Evolutionary conservation across 2,329 filamentous ascomycete species (phyloP).

Genomic region (Sporothrix sp.): DNA sequence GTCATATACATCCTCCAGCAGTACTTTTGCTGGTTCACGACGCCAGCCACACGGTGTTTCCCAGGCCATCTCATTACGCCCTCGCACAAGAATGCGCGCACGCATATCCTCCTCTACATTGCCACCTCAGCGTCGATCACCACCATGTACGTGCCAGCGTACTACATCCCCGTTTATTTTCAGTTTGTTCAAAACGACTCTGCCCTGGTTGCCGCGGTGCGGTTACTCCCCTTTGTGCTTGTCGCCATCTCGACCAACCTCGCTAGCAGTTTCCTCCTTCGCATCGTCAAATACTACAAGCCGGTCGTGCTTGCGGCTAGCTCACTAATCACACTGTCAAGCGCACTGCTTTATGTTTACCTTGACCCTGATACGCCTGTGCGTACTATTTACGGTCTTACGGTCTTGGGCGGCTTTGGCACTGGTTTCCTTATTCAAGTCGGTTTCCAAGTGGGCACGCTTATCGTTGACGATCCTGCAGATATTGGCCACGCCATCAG

Average conservation of each 20-base stretch:
- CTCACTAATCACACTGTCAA: constrained; percentile 16
- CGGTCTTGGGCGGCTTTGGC: constrained; percentile 18
- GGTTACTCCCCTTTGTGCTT: constrained; percentile 32
- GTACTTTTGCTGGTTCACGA: constrained; percentile 35
- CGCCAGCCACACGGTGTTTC: constrained; percentile 32
- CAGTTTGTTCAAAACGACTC: constrained; percentile 37
- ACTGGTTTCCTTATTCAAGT: constrained; percentile 20
- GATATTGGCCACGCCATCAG: constrained; percentile 16
- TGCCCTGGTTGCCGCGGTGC: constrained; percentile 22
- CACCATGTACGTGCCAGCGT: constrained; percentile 33
- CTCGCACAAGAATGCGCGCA: constrained; percentile 3
- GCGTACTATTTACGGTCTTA: constrained; percentile 19
- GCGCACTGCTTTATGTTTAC: constrained; percentile 17
- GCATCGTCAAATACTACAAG: constrained; percentile 16
- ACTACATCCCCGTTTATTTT: constrained; percentile 47
- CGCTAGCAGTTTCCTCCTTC: constrained; percentile 5
- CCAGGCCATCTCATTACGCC: constrained; percentile 31
- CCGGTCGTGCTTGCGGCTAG: constrained; percentile 16
- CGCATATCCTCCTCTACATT: constrained; percentile 34
- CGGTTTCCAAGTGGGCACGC: constrained; percentile 23
- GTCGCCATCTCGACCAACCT: constrained; percentile 21
- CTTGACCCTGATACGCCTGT: constrained; percentile 15
- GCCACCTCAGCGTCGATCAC: constrained; percentile 28
- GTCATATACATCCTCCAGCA: constrained; percentile 40
- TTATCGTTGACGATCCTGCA: constrained; percentile 17